Conservation (phyloP, 2,329 filamentous ascomycete genomes). For the Arthrobotrys megalospora region DNA sequence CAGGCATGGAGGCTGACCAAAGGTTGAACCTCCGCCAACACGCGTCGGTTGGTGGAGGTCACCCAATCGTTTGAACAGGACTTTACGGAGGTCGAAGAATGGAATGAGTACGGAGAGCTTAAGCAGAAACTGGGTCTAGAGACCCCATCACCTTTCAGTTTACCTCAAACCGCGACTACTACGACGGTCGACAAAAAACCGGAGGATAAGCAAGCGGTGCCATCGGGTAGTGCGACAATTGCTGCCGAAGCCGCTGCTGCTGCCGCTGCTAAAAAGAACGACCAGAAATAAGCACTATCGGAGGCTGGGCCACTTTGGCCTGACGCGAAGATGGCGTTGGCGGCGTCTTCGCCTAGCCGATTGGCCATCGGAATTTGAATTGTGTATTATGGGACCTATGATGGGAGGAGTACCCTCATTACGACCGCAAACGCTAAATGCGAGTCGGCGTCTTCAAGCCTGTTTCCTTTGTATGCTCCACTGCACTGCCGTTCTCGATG, state of each 20-base stretch:
- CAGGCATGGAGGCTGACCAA: neutral
- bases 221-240: slow-evolving; percentile 37
- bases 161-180: slow-evolving; percentile 49
- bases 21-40: slow-evolving; percentile 2
- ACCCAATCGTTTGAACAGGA: slow-evolving; percentile 73
- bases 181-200: slow-evolving; percentile 56
- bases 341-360: neutral
- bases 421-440: neutral
- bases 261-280: slow-evolving; percentile 38
- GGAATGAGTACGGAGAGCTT: slow-evolving; percentile 98
- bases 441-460: neutral
- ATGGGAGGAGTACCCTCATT: neutral
- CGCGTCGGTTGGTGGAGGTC: neutral
- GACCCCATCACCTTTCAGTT: slow-evolving; percentile 72
- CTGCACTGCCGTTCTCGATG: slow-evolving; percentile 1
- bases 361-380: slow-evolving; percentile 3
- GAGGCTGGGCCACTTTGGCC: neutral
- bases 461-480: neutral
- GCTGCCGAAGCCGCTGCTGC: slow-evolving; percentile 30
- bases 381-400: slow-evolving; percentile 13
- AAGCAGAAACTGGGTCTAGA: slow-evolving; percentile 84
- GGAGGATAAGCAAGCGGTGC: slow-evolving; percentile 47
- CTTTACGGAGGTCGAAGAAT: slow-evolving; percentile 93
- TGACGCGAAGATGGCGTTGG: neutral
- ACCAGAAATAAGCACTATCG: slow-evolving; percentile 22